Evolutionary conservation across 2,329 filamentous ascomycete genomes (phyloP).

Genomic region (Stachybotrys chartarum): DNA sequence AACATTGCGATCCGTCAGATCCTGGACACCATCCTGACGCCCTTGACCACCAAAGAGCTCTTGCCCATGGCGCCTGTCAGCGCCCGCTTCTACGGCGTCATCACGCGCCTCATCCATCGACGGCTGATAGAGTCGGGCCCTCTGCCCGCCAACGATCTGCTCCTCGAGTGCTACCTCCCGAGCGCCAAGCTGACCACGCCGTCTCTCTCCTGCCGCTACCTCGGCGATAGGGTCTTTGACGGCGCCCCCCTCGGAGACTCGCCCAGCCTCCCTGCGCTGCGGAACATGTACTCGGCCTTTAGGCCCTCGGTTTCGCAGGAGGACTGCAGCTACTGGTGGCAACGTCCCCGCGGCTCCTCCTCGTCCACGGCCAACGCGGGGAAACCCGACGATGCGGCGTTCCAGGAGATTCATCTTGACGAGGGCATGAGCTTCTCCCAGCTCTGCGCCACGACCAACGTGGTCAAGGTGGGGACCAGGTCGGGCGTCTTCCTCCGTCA

Average conservation of each 20-base stretch:
- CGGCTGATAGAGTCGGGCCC: conserved; percentile 41
- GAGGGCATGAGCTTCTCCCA: conserved; percentile 67
- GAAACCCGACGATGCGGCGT: conserved; percentile 12
- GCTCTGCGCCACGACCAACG: conserved; percentile 58
- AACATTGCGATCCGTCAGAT: conserved; percentile 28
- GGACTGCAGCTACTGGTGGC: conserved; percentile 18
- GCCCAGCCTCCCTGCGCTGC: conserved; percentile 31
- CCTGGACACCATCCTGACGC: conserved; percentile 40
- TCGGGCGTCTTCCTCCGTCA: conserved; percentile 57
- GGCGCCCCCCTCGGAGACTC: conserved; percentile 4
- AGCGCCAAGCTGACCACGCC: conserved; percentile 61
- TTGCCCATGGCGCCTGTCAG: conserved; percentile 52
- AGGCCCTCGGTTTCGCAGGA: conserved; percentile 53
- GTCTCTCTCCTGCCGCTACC: conserved; percentile 58
- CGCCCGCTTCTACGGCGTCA: conserved; percentile 55
- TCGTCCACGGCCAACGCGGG: not conserved
- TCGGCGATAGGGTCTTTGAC: conserved; percentile 41
- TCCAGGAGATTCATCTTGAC: conserved; percentile 53
- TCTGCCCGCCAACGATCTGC: conserved; percentile 45
- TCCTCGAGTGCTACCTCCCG: conserved; percentile 75
- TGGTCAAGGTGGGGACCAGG: conserved; percentile 59
- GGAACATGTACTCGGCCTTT: conserved; percentile 62
- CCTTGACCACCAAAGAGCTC: conserved; percentile 41
- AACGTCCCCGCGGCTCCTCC: not conserved
- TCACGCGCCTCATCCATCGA: conserved; percentile 56